Conservation (phyloP, 1,284 basidiomycete species). For the Sporisorium iseilematis-ciliati region DNA sequence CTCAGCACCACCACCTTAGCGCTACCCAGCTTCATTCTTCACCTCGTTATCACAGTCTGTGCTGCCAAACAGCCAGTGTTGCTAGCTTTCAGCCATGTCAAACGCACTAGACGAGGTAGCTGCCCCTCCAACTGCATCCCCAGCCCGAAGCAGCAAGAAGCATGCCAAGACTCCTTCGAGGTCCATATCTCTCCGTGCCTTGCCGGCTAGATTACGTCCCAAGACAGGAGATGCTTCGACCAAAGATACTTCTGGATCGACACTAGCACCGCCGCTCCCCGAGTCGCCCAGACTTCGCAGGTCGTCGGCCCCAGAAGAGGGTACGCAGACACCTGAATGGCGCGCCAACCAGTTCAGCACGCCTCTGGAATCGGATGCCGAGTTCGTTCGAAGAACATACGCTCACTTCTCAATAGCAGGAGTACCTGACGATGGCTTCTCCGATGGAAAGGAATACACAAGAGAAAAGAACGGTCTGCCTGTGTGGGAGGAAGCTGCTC, state of each 20-base stretch:
- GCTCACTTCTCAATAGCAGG: conserved; percentile 59
- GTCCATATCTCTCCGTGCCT: conserved; percentile 25
- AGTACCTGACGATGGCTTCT: conserved; percentile 61
- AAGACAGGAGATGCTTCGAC: conserved; percentile 19
- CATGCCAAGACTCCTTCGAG: conserved; percentile 23
- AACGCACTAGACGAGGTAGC: not conserved
- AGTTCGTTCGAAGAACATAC: conserved; percentile 63
- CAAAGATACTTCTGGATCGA: conserved; percentile 7
- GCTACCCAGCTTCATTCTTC: too few relatives aligned
- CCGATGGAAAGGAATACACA: conserved; percentile 65
- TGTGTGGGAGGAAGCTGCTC: conserved; percentile 50
- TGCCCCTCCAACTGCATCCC: not conserved
- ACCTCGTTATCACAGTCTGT: not conserved
- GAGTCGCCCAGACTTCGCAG: conserved; percentile 23
- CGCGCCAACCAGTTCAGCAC: conserved; percentile 28
- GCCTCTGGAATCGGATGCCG: conserved; percentile 56
- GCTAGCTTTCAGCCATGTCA: not conserved
- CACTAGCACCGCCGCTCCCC: conserved; percentile 21
- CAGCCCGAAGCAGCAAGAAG: conserved; percentile 2
- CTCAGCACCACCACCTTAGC: conserved; percentile 3
- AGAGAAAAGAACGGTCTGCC: conserved; percentile 51
- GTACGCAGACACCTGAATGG: conserved; percentile 18
- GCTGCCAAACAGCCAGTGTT: not conserved
- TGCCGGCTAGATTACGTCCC: conserved; percentile 22
- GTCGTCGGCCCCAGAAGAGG: conserved; percentile 44